A percentile compares a stretch with the other conserved stretches of the same genome.
Evolutionary conservation across 2,329 filamentous ascomycete species (phyloP).

Genomic region (Cadophora sp.): DNA sequence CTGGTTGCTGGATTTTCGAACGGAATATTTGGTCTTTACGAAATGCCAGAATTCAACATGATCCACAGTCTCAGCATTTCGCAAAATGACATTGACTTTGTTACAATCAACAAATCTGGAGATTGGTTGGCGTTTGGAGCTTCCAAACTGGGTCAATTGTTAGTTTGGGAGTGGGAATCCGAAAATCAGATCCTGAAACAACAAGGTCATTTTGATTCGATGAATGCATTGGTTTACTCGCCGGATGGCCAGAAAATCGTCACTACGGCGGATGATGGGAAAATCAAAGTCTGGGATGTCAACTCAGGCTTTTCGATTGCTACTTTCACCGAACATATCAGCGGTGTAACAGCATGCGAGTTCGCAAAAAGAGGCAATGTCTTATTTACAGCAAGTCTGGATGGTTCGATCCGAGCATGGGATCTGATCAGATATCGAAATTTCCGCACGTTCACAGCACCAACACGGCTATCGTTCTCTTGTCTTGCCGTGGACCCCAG

Average conservation of each 20-base stretch:
- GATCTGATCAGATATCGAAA: constrained; percentile 95
- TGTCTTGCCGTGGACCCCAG: constrained; percentile 96
- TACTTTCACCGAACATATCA: constrained; percentile 96
- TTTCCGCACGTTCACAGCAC: constrained; percentile 96
- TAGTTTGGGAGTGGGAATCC: constrained; percentile 99
- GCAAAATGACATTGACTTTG: constrained; percentile 93
- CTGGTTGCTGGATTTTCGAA: constrained; percentile 97
- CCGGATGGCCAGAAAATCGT: constrained; percentile 93
- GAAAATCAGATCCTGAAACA: constrained; percentile 99
- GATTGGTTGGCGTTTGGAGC: constrained; percentile 98
- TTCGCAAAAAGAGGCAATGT: constrained; percentile 96
- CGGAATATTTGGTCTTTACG: constrained; percentile 91
- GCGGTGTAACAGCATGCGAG: constrained; percentile 91
- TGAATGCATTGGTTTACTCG: constrained; percentile 92
- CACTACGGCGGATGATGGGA: constrained; percentile 94
- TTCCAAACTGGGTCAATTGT: constrained; percentile 90
- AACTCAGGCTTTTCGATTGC: constrained; percentile 97
- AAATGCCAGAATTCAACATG: constrained; percentile 93
- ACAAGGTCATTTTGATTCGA: constrained; percentile 94
- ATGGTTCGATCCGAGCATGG: constrained; percentile 95
- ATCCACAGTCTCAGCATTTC: constrained; percentile 95
- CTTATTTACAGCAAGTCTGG: constrained; percentile 91
- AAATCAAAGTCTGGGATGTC: constrained; percentile 98
- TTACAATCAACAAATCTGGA: constrained; percentile 91
- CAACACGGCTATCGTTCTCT: constrained; percentile 88